Conservation (phyloP, 805 yeast species). For the Lipomyces yamanashiensis region DNA sequence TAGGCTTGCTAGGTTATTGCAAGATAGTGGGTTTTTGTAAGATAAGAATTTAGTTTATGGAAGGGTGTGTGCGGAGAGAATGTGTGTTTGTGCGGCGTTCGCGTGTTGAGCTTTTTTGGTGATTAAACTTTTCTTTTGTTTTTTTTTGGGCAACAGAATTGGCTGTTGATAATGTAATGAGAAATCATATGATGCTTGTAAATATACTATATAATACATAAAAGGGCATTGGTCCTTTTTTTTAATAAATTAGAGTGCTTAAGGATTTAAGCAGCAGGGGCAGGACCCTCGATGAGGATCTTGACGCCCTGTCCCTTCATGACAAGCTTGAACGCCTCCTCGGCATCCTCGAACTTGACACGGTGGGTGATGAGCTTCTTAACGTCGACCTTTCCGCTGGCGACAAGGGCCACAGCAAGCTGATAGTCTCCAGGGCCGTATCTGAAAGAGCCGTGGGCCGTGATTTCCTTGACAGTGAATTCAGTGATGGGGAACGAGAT, state of each 20-base stretch:
- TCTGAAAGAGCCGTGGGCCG: conserved; percentile 77
- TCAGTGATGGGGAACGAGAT: conserved; percentile 76
- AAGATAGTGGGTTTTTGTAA: conserved; percentile 42
- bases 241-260: not conserved
- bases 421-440: conserved; percentile 78
- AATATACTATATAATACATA: not conserved
- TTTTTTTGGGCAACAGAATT: not conserved
- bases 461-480: conserved; percentile 65
- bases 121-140: not conserved
- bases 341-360: conserved; percentile 71
- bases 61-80: not conserved
- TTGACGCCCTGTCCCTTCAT: conserved; percentile 72
- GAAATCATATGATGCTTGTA: not conserved
- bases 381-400: conserved; percentile 66
- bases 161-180: not conserved
- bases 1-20: conserved; percentile 43
- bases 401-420: conserved; percentile 69
- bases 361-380: conserved; percentile 74
- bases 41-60: not conserved
- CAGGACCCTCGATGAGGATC: conserved; percentile 81
- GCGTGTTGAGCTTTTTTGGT: not conserved
- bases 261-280: conserved; percentile 8
- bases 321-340: conserved; percentile 74
- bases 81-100: not conserved
- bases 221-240: not conserved